Evolutionary conservation across 495 filamentous ascomycete genomes (phyloP), one percentile per base, ranked within the genome.

Genomic region (Penicillium egyptiacum): DNA sequence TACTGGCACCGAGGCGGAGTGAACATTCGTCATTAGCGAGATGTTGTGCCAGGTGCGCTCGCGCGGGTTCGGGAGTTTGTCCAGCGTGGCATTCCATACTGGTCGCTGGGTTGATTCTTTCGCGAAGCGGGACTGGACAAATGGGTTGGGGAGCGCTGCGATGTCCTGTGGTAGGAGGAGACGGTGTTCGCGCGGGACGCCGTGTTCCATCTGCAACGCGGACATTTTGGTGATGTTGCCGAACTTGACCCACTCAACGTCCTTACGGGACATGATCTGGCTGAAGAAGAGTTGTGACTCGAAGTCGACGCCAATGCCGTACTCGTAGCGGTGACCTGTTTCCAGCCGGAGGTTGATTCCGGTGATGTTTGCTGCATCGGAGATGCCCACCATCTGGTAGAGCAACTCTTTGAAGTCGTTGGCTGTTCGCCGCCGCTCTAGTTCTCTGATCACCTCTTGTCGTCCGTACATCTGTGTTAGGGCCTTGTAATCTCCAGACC

Each of bases 391-490:
- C 49, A 64, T 51, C 1, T 65, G 56, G 42, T 74, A 72, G 5
- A 83, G 51, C 74, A 75, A 80, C 47, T 82, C 78, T 51, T 70
- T 76, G 64, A 75, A 66, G 0, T 61, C 50, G 35, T 60, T 74
- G 20, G 67, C 60, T 0, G 71, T 74, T 30, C 72, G 63, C 17
- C 67, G 73, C 53, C 81, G 78, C 58, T 77, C 72, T 41, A 77
- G 66, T 59, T 85, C 78, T 28, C 83, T 73, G 35, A 80, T 68
- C 33, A 81, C 79, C 67, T 86, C 83, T 60, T 87, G 83, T 40
- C 79, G 73, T 41, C 81, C 83, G 52, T 79, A 85, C 50, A 87
- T 81, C 52, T 80, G 74, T 10, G 80, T 80, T 55, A 86, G 74
- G 10, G 81, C 73, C 47, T 76, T 62, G 65, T 83, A 75, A 58